A percentile compares a stretch with the other conserved stretches of the same genome.
Evolutionary conservation across 306 rosid species (phyloP).

Genomic region (Lathyrus aphaca): DNA sequence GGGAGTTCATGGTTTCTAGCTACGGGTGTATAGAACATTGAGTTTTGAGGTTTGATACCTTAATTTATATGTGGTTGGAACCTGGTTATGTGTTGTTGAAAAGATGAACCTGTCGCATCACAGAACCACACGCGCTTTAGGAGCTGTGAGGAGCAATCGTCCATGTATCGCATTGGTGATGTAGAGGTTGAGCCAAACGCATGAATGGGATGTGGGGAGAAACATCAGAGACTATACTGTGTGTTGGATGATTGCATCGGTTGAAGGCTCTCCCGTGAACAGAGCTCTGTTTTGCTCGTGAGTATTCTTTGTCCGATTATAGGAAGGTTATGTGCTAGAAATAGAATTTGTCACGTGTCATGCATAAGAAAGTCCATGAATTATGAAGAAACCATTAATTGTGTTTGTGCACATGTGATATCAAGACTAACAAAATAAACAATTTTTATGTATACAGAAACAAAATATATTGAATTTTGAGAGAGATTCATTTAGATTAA

Average conservation of each 20-base stretch:
- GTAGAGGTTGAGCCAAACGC: not conserved
- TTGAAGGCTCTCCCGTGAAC: not conserved
- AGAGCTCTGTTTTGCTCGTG: not conserved
- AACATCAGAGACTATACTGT: not conserved
- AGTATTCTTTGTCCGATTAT: not conserved
- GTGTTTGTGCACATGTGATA: not conserved
- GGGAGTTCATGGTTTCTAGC: conserved; percentile 46
- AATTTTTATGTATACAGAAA: no score
- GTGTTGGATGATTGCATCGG: not conserved
- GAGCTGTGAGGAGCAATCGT: not conserved
- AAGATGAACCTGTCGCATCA: not conserved
- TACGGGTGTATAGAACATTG: conserved; percentile 27
- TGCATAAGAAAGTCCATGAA: not conserved
- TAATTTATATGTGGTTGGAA: conserved; percentile 29
- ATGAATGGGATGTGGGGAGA: not conserved
- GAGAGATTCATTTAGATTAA: no score
- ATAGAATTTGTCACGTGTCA: not conserved
- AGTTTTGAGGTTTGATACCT: conserved; percentile 25
- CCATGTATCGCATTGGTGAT: not conserved
- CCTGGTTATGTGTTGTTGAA: not conserved
- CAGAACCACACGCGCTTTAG: not conserved
- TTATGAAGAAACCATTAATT: not conserved
- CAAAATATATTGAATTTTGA: no score
- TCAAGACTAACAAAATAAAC: not conserved
- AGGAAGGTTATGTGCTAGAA: not conserved